These are phyloP conservation scores for Isoetes taiwanensis DNA, from an alignment of 75 land plant genomes.

Conservation along the genomic window DNA sequence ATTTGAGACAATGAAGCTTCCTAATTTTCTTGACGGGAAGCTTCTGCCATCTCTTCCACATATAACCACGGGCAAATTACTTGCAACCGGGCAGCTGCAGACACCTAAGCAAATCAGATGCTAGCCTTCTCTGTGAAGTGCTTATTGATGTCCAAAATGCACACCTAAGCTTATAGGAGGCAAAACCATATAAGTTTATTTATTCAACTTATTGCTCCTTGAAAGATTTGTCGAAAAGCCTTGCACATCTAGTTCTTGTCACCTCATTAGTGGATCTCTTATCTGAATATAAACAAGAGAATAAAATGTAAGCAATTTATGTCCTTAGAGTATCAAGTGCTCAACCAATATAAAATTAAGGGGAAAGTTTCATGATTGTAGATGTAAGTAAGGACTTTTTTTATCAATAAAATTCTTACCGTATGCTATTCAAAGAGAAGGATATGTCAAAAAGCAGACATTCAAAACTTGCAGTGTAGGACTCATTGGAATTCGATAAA, in stretches of 20 bases:
- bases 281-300: not conserved
- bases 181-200: slow-evolving; percentile 60
- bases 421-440: slow-evolving; percentile 49
- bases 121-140: slow-evolving; percentile 33
- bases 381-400: not conserved
- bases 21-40: too few species aligned
- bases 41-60: too few species aligned
- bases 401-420: not conserved
- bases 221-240: not conserved
- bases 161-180: slow-evolving; percentile 70
- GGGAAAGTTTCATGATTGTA: not conserved
- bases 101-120: slow-evolving; percentile 32
- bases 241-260: not conserved
- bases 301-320: not conserved
- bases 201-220: not conserved
- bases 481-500: slow-evolving; percentile 85
- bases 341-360: not conserved
- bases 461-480: slow-evolving; percentile 58
- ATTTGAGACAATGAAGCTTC: too few species aligned
- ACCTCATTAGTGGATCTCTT: too few species aligned
- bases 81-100: slow-evolving; percentile 72
- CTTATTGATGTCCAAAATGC: slow-evolving; percentile 44
- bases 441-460: slow-evolving; percentile 76
- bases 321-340: slow-evolving; percentile 2
- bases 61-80: too few species aligned